Base-by-base conservation (phyloP, 1,284 basidiomycete species). In the Sphaerobolus stellatus region DNA sequence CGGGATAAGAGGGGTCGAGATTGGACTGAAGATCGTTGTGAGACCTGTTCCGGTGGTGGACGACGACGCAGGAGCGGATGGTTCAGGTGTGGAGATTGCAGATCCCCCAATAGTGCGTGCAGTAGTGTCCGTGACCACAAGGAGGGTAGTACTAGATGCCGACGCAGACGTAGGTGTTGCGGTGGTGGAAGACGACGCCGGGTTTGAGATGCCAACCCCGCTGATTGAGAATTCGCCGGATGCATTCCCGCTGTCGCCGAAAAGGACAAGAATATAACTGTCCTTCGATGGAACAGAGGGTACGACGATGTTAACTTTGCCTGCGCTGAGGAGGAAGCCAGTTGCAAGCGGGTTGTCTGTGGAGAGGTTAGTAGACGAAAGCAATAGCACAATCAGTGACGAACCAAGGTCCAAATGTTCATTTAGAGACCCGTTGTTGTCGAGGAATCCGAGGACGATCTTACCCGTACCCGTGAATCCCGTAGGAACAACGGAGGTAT, bases 171-270 rank as follows among this genome's bases (percentile, higher is more conserved):
- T 14, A 24, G 40, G 6, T 41, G 40, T 7, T n/a, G 41, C 22
- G 22, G 41, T 6, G 28, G 18, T n/a, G 13, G 41, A 4, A 11
- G 41, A 22, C 4, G 13, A n/a, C 20, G 41, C 22, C 7, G 41
- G 16, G 28, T 20, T 14, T 22, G 41, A 14, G 22, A 86, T 68
- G 72, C 43, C 52, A 49, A 18, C 18, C 9, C 45, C 30, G 31
- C 54, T 25, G 60, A 78, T 79, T 6, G 67, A 64, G 49, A 79
- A 78, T 43, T 58, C 0, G 0, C 61, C 65, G 54, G 75, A 78
- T 59, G 65, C 74, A 54, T 80, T 71, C 30, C 78, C 79, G 43
- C 78, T 79, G 60, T 79, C 74, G 13, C 80, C 80, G 54, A 80
- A 71, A 46, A 82, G 79, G 81, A 57, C 6, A 40, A 46, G 48